Base-by-base conservation (phyloP, 176 grass and related monocot species). In the Musa itinerans region DNA sequence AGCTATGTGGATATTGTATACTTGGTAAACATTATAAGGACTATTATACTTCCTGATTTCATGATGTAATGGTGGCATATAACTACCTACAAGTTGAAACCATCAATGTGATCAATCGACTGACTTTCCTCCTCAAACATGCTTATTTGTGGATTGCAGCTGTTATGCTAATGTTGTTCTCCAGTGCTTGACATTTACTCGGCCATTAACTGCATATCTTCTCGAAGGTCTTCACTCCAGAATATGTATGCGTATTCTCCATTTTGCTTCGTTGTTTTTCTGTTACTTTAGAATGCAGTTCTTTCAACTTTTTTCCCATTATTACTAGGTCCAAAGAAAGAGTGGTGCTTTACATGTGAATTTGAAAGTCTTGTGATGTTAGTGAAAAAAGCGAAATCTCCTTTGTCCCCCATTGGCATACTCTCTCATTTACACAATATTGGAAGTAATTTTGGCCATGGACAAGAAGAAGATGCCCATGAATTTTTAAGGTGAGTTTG, bases 121-220 rank as follows among this genome's bases (percentile, higher is more conserved):
- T 43, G 34, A 43, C 73, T 83, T 96, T 69, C 1, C n/a, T n/a
- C 53, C 76, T 75, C 75, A 65, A 34, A 25, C 80, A 7, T 70
- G 19, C 81, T 52, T 69, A 69, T 81, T 79, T 65, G 14, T 81
- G 85, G 82, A 58, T 65, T 85, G 56, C 88, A 98, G 94, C 74
- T 98, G 94, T 54, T 98, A 98, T 52, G 94, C 94, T 76, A 98
- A 93, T 89, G 86, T 65, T 72, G 86, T 98, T 68, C 81, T 98
- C 79, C 94, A 98, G 67, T 93, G 90, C 66, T 85, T 98, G 81
- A 76, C 80, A 69, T 98, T 93, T 91, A 98, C 94, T 14, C 90
- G 94, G 9, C 94, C 94, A 53, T 84, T 98, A 74, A 85, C 84
- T 17, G 80, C 86, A 2, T 98, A 93, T 79, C 84, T 98, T 74